These are phyloP conservation scores for Penicillium cataractarum DNA, from an alignment of 495 filamentous ascomycete species.

Conservation along the genomic window DNA sequence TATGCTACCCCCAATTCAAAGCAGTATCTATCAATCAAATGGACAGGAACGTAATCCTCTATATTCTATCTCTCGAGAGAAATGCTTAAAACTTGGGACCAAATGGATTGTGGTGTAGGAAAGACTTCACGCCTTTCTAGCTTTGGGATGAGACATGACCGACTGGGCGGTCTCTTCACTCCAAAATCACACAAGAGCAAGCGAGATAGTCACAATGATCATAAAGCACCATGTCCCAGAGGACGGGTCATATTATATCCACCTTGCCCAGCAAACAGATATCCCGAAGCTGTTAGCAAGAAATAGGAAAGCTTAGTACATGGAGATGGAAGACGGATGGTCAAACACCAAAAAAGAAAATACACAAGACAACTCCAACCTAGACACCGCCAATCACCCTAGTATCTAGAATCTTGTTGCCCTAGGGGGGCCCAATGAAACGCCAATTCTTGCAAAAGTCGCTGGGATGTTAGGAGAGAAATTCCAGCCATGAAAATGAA, in stretches of 20 bases:
- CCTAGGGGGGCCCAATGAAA: constrained; percentile 15
- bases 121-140: neutral
- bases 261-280: constrained; percentile 11
- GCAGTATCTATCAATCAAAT: too few relatives aligned
- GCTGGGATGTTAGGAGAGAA: constrained; percentile 11
- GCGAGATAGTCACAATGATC: too few relatives aligned
- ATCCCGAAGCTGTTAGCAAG: constrained; percentile 3
- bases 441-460: constrained; percentile 26
- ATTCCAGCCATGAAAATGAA: constrained; percentile 21
- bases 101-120: neutral
- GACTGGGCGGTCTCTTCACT: neutral
- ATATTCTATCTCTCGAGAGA: neutral
- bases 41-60: too few relatives aligned
- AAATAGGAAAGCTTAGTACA: neutral
- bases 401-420: constrained; percentile 30
- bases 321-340: neutral
- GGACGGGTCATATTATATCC: constrained; percentile 23
- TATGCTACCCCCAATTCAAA: neutral
- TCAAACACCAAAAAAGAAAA: constrained; percentile 7
- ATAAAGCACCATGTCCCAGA: constrained; percentile 5
- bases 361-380: constrained; percentile 20
- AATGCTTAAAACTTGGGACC: neutral
- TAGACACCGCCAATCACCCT: constrained; percentile 20
- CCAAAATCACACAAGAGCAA: neutral
- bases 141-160: neutral